Evolutionary conservation across 176 grass and related monocot species (phyloP), one percentile per base, ranked within the genome.

Genomic region (Leersia perrieri): DNA sequence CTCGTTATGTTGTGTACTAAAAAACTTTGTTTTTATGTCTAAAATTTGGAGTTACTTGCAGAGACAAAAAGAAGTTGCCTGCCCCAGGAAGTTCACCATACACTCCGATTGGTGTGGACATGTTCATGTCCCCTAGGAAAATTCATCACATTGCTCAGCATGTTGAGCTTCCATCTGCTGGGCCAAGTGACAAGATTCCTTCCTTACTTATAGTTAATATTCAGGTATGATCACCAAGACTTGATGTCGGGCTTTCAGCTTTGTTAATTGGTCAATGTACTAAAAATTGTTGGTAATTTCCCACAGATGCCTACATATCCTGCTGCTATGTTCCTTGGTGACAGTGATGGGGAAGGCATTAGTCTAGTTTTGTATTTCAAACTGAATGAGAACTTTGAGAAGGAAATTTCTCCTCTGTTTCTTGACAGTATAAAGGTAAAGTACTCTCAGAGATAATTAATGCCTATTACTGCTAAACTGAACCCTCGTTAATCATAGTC

Each of bases 241-340:
- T 67, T 57, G 9, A 16, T 39, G 1, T 29, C 28, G 11, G 18
- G 20, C 49, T 75, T 18, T 27, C 12, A 32, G 53, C n/a, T 8
- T 39, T 70, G 38, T 47, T 64, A 69, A 29, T 25, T 5, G 13
- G 71, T 81, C 33, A 58, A 34, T 36, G 64, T 53, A 80, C 0
- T 73, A 69, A 78, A 83, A 16, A 73, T 30, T 29, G 49, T 71
- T 76, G 53, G 15, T 65, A 14, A 14, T 79, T 75, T 63, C 74
- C 61, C 31, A 39, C 73, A 95, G 96, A 89, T 99, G 78, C 96
- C 96, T 76, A 95, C 93, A 69, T 99, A 99, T 90, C 96, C 96
- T 82, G 85, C 96, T 85, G 87, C 92, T 72, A 82, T 99, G 84
- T 95, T 95, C 73, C 96, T 99, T 63, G 92, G 96, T 64, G 92